Base-by-base conservation (phyloP, 352 stramenopile genomes). In the Pythium myriotylum region DNA sequence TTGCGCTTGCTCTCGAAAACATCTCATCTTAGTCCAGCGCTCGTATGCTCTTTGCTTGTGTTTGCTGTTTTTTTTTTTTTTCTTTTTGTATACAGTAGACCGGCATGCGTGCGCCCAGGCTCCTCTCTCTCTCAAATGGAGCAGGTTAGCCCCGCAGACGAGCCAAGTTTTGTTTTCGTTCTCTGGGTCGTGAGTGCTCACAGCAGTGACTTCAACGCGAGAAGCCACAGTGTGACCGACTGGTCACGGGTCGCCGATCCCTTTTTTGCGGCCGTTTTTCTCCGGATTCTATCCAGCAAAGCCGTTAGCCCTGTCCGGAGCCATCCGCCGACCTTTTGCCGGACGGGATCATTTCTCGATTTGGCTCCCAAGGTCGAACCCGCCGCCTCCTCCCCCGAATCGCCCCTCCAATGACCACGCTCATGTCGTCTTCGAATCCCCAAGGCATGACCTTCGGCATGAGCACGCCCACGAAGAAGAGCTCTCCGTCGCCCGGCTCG, bases 341-440 rank as follows among this genome's bases (percentile, higher is more conserved):
- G 39, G 9, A 22, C 26, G 33, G 29, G 32, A 48, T 56, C 59
- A 67, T 61, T 67, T 67, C 59, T 56, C 50, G 57, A 61, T 67
- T 67, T 67, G 59, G 51, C 48, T 39, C 29, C 40, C 33, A 39
- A 46, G 58, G 48, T 53, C 58, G 51, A 58, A 52, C 47, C 47
- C 47, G 22, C 37, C 33, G 27, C 48, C 41, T 45, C 45, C n/a
- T 43, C 27, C 24, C 8, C 26, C 40, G 33, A 47, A 16, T 20
- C 29, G 19, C 54, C 20, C 8, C 24, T 40, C 42, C 17, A 26
- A 61, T 61, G 54, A 47, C 54, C 29, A 53, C 54, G 19, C 29
- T 51, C 16, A 33, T 61, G 42, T 22, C 46, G 13, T 19, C 29
- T 5, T 54, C 54, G n/a, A 54, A 16, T 53, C 6, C 42, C 2